Conservation (phyloP, 1,284 basidiomycete genomes). For the Sporisorium exsertum region DNA sequence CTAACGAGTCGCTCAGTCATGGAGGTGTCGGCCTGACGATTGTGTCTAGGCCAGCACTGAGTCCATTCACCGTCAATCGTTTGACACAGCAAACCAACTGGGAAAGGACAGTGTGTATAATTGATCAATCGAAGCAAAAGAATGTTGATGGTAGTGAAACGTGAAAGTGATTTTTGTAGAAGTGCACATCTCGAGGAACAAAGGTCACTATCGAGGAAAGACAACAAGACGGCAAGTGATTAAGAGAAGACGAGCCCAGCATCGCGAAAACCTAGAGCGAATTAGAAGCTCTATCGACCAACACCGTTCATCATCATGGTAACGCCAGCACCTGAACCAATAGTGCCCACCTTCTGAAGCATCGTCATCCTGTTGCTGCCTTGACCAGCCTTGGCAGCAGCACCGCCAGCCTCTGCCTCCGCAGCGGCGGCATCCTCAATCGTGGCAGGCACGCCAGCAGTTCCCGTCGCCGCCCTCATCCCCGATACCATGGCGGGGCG, state of each 20-base stretch:
- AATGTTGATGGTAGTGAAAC: neutral
- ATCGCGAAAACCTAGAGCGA: too few relatives aligned
- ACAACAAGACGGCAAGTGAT: neutral
- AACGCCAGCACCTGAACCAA: constrained; percentile 14
- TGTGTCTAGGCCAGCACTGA: neutral
- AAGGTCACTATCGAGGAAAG: neutral
- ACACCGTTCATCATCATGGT: constrained; percentile 27
- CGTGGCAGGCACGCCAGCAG: constrained; percentile 11
- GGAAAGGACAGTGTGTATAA: neutral
- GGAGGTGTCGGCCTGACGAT: too few relatives aligned
- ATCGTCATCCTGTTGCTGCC: neutral
- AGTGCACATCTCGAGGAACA: neutral
- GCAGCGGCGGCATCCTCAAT: constrained; percentile 2
- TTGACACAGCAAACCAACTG: neutral
- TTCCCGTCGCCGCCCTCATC: neutral
- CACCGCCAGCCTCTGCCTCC: neutral
- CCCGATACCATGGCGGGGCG: constrained; percentile 16
- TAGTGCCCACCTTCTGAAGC: neutral
- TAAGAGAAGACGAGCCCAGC: neutral
- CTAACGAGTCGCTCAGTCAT: too few relatives aligned
- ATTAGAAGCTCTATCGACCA: neutral
- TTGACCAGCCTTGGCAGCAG: neutral
- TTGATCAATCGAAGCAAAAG: constrained; percentile 4
- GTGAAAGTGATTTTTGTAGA: neutral
- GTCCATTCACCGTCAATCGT: neutral